Evolutionary conservation across 768 basidiomycete genomes (phyloP).

Genomic region (Russula emetica): DNA sequence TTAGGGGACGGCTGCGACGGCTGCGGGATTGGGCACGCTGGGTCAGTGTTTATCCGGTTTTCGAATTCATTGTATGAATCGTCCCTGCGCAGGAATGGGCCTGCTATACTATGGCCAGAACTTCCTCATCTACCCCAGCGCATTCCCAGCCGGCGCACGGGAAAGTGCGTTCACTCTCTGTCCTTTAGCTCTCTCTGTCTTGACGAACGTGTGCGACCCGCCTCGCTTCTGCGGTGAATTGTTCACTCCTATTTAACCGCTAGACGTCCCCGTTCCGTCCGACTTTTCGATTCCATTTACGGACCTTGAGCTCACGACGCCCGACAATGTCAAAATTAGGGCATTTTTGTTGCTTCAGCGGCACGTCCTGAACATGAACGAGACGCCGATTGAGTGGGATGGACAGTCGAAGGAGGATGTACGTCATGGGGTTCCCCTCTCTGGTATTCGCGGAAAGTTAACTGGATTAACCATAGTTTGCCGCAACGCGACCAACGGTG

Average conservation of each 20-base stretch:
- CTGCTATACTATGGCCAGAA: constrained; percentile 84
- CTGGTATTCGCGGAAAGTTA: neutral
- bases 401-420: constrained; percentile 57
- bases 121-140: constrained; percentile 86
- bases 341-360: constrained; percentile 74
- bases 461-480: constrained; percentile 35
- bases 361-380: constrained; percentile 40
- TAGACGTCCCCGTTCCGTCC: constrained; percentile 68
- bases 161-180: constrained; percentile 45
- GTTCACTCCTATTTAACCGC: neutral
- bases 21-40: constrained; percentile 38
- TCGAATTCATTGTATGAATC: neutral
- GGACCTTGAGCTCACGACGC: constrained; percentile 64
- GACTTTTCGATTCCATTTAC: constrained; percentile 72
- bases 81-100: constrained; percentile 48
- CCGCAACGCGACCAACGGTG: constrained; percentile 67
- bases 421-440: constrained; percentile 16
- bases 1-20: constrained; percentile 38
- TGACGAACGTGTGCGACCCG: constrained; percentile 1
- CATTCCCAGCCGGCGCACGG: constrained; percentile 74
- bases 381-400: constrained; percentile 32
- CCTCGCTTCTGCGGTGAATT: neutral
- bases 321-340: constrained; percentile 66
- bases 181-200: neutral
- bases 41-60: constrained; percentile 30